phyloP scores from a whole-genome alignment of 148 eudicot genomes.

The Amaranthus cruentus region DNA sequence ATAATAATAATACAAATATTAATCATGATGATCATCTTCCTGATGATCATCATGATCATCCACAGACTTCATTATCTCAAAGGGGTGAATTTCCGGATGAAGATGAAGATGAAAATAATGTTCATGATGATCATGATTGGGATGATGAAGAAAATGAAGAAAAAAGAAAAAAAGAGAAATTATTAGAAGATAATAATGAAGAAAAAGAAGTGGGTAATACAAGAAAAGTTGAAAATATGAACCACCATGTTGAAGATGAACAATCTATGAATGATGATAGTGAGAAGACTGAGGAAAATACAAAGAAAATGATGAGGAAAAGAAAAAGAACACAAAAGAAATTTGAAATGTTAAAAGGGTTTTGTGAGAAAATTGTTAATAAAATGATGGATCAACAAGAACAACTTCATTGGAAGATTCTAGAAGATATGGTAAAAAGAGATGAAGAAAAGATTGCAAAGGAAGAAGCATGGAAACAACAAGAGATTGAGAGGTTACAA shows the following conservation, averaged over 20 bases:
- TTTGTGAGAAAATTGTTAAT: constrained; percentile 58
- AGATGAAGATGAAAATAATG: constrained; percentile 3
- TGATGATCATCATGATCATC: constrained; percentile 5
- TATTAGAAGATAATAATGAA: constrained; percentile 14
- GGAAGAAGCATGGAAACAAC: constrained; percentile 77
- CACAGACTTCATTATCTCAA: constrained; percentile 14
- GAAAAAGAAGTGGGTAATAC: not conserved
- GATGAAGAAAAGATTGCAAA: constrained; percentile 60
- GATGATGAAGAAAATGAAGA: not conserved
- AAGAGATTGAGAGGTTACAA: constrained; percentile 57
- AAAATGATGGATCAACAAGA: constrained; percentile 75
- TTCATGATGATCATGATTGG: not conserved
- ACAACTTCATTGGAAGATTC: constrained; percentile 58
- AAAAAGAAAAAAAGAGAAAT: constrained; percentile 21
- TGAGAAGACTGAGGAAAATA: constrained; percentile 29
- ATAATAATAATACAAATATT: constrained; percentile 7
- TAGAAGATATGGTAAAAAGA: constrained; percentile 64
- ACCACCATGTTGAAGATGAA: constrained; percentile 1
- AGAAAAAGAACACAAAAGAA: constrained; percentile 45
- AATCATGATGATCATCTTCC: not conserved
- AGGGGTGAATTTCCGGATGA: constrained; percentile 4
- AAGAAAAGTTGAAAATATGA: constrained; percentile 9
- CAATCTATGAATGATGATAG: constrained; percentile 17
- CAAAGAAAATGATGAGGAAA: constrained; percentile 24
- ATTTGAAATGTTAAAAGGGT: constrained; percentile 59